A percentile compares a stretch with the other conserved stretches of the same genome.
Evolutionary conservation across 768 basidiomycete genomes (phyloP).

Genomic region (Ramaria sp.): DNA sequence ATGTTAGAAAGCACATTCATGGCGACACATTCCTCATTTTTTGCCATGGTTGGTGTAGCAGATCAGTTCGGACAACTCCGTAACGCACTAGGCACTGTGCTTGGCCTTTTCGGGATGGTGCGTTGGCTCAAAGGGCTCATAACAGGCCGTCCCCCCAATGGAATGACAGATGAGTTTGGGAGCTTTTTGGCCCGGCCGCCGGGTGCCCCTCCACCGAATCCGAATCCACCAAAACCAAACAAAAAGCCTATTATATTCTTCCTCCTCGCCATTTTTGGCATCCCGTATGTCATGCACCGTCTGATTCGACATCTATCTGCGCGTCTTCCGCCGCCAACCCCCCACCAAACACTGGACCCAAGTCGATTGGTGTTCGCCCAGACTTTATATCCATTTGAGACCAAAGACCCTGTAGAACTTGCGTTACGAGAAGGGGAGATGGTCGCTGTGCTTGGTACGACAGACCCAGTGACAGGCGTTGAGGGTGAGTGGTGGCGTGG

Average conservation of each 20-base stretch:
- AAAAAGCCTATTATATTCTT: constrained; percentile 90
- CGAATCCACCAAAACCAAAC: constrained; percentile 47
- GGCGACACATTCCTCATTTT: constrained; percentile 92
- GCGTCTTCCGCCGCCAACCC: constrained; percentile 30
- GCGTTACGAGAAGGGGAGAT: constrained; percentile 81
- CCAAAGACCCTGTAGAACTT: constrained; percentile 69
- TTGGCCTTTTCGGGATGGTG: constrained; percentile 84
- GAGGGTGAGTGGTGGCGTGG: constrained; percentile 91
- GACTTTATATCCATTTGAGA: constrained; percentile 66
- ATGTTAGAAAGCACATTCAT: constrained; percentile 97
- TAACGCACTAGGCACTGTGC: constrained; percentile 86
- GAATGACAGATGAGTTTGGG: constrained; percentile 56
- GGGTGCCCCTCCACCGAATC: constrained; percentile 21
- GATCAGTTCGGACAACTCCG: constrained; percentile 91
- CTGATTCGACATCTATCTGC: constrained; percentile 70
- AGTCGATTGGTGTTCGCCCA: constrained; percentile 74
- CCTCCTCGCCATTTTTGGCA: constrained; percentile 84
- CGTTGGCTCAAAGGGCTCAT: constrained; percentile 71
- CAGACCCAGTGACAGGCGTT: constrained; percentile 56
- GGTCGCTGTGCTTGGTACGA: constrained; percentile 79
- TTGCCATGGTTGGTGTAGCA: constrained; percentile 81
- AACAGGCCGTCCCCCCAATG: constrained; percentile 30
- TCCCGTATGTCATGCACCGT: constrained; percentile 89
- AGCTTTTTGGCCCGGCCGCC: constrained; percentile 57
- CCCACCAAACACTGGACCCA: constrained; percentile 55